Conservation (phyloP, 306 rosid genomes). For the Pterocarpus macrocarpus region DNA sequence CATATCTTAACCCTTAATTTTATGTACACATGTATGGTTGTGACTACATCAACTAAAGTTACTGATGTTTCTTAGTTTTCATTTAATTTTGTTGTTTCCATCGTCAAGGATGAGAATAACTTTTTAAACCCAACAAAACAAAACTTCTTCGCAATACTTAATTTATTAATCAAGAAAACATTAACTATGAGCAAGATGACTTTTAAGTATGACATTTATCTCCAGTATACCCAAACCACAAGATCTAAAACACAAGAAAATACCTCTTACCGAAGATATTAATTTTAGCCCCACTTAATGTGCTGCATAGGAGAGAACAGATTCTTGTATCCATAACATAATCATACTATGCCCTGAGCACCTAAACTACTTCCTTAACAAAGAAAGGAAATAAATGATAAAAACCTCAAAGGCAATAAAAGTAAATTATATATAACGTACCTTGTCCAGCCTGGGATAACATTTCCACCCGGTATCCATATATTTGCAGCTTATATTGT, state of each 20-base stretch:
- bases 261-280: not conserved
- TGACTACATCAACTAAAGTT: no score
- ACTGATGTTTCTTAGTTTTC: no score
- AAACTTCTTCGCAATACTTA: not conserved
- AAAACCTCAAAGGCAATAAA: slow-evolving; percentile 11
- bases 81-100: no score
- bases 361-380: not conserved
- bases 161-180: not conserved
- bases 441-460: slow-evolving; percentile 92
- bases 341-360: slow-evolving; percentile 13
- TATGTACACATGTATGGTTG: not conserved
- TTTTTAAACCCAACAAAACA: no score
- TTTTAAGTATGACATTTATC: slow-evolving; percentile 11
- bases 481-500: slow-evolving; percentile 83
- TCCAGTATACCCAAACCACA: not conserved
- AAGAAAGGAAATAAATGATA: not conserved
- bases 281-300: not conserved
- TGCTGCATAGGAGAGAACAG: not conserved
- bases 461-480: slow-evolving; percentile 91
- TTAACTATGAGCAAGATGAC: not conserved
- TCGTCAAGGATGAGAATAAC: no score
- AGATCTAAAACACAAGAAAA: slow-evolving; percentile 8
- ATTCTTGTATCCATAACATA: not conserved
- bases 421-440: slow-evolving; percentile 47
- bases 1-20: not conserved